Evolutionary conservation across 2,329 filamentous ascomycete genomes (phyloP).

Genomic region (Alternaria postmessia): DNA sequence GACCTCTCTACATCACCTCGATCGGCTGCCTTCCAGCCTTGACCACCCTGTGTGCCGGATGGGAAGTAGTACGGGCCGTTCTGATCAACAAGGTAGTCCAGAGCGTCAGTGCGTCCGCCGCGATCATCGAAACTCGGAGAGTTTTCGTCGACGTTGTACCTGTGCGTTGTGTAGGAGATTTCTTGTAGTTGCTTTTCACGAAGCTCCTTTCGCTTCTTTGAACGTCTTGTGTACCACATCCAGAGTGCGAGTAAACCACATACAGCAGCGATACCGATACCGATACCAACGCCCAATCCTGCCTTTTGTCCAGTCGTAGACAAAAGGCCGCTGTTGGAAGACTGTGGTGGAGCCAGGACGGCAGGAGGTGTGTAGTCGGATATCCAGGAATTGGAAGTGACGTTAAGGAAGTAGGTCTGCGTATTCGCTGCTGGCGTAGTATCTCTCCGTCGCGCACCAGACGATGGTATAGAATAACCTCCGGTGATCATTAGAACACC

Average conservation of each 20-base stretch:
- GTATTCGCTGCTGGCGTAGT: conserved; percentile 50
- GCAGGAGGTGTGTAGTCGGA: conserved; percentile 63
- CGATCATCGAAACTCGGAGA: conserved; percentile 45
- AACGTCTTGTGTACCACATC: conserved; percentile 56
- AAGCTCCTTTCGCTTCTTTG: conserved; percentile 50
- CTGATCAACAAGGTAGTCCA: conserved; percentile 41
- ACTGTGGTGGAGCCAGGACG: conserved; percentile 16
- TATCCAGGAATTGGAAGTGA: conserved; percentile 67
- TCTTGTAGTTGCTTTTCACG: conserved; percentile 65
- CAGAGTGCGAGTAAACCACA: conserved; percentile 55
- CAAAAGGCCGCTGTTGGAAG: conserved; percentile 43
- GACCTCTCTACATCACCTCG: conserved; percentile 55
- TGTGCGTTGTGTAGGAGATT: conserved; percentile 60
- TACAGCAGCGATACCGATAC: conserved; percentile 54
- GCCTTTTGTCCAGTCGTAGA: conserved; percentile 57
- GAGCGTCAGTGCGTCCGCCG: conserved; percentile 52
- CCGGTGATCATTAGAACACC: conserved; percentile 69
- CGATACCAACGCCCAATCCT: conserved; percentile 56
- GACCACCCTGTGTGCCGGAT: conserved; percentile 29
- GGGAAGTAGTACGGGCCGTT: conserved; percentile 41
- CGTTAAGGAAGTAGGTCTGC: conserved; percentile 67
- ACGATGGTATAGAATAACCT: conserved; percentile 61
- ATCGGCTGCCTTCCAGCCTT: conserved; percentile 43
- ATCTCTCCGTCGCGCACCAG: conserved; percentile 48
- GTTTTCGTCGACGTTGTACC: conserved; percentile 53